Evolutionary conservation across 495 filamentous ascomycete species (phyloP).

Genomic region (Penicillium arizonense): DNA sequence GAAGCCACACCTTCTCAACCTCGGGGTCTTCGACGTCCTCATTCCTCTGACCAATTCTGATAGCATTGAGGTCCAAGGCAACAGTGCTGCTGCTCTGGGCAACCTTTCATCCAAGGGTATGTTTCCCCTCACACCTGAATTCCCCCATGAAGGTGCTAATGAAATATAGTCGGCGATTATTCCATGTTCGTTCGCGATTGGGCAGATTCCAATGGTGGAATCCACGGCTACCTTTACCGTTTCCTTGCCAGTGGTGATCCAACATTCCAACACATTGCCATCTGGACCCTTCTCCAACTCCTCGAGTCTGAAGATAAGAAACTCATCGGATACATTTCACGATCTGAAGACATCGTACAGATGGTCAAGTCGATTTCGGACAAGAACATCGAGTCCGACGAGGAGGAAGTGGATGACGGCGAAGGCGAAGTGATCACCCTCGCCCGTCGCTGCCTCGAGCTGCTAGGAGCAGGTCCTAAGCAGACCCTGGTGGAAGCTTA

Average conservation of each 20-base stretch:
- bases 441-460: constrained; percentile 83
- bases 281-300: constrained; percentile 95
- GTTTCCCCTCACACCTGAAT: constrained; percentile 14
- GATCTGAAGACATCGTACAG: constrained; percentile 82
- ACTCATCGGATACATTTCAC: constrained; percentile 78
- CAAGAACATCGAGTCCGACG: constrained; percentile 85
- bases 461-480: constrained; percentile 64
- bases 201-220: constrained; percentile 87
- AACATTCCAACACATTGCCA: constrained; percentile 98
- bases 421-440: constrained; percentile 94
- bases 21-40: constrained; percentile 94
- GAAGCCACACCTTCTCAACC: constrained; percentile 83
- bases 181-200: constrained; percentile 93
- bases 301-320: constrained; percentile 90
- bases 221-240: constrained; percentile 89
- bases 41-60: constrained; percentile 93
- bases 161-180: constrained; percentile 81
- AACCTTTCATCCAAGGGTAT: constrained; percentile 97
- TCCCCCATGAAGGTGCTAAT: constrained; percentile 3
- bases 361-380: constrained; percentile 90
- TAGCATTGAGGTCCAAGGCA: constrained; percentile 97
- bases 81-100: constrained; percentile 92
- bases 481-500: constrained; percentile 57
- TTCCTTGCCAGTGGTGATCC: constrained; percentile 93
- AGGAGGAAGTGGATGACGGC: constrained; percentile 84